Conservation (phyloP, 495 filamentous ascomycete species). For the Trichoderma virens region DNA sequence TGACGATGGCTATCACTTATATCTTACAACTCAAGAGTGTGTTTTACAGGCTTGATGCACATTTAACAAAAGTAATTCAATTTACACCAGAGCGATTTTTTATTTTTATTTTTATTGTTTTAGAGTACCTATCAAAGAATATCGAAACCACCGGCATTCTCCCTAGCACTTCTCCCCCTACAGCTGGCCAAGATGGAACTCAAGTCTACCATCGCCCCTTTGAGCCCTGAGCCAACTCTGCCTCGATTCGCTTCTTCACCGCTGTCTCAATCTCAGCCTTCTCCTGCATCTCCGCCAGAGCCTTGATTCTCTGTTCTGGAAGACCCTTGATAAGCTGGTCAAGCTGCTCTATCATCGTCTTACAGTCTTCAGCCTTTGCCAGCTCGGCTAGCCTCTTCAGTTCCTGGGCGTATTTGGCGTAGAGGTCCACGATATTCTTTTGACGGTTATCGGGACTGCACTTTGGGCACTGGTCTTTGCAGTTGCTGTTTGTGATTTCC, state of each 20-base stretch:
- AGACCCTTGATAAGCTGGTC: not conserved
- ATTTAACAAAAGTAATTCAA: no score
- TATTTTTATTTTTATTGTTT: no score
- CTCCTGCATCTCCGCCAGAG: conserved; percentile 9
- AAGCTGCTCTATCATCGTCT: not conserved
- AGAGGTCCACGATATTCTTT: not conserved
- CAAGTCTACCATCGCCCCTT: no score
- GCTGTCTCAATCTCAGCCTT: not conserved
- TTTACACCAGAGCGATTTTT: no score
- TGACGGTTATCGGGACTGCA: not conserved
- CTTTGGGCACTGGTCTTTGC: not conserved
- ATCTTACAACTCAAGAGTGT: no score
- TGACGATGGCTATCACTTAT: no score
- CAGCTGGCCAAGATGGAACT: no score
- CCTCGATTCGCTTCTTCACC: not conserved
- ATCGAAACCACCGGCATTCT: no score
- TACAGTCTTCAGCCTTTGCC: not conserved
- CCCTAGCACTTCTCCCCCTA: no score
- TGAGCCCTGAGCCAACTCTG: not conserved
- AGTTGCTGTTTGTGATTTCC: not conserved
- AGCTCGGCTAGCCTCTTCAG: not conserved
- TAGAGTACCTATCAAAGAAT: no score
- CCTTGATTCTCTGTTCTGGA: conserved; percentile 5
- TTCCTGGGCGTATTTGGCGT: not conserved
- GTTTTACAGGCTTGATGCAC: no score